These are phyloP conservation scores for Guyanaporus albipodus DNA, from an alignment of 768 basidiomycete species.

Conservation along the genomic window DNA sequence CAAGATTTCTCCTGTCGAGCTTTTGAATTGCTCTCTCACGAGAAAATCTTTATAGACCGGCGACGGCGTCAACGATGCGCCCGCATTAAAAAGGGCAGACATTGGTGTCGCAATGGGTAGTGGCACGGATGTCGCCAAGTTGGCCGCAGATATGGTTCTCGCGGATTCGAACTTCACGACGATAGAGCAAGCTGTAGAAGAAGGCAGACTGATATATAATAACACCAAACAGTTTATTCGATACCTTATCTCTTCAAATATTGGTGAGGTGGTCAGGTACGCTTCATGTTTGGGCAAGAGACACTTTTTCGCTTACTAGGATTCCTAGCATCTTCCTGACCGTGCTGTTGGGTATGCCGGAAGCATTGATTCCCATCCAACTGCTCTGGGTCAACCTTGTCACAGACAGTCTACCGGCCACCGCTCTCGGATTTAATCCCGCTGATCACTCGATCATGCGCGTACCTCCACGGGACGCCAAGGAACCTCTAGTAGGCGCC, in stretches of 20 bases:
- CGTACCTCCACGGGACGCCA: conserved; percentile 84
- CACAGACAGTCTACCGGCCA: conserved; percentile 94
- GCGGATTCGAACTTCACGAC: conserved; percentile 97
- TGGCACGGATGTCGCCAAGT: conserved; percentile 96
- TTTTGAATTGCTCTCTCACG: conserved; percentile 7
- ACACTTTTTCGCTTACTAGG: neutral
- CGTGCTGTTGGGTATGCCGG: conserved; percentile 98
- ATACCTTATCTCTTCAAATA: conserved; percentile 97
- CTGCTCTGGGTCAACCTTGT: conserved; percentile 98
- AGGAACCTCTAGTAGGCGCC: conserved; percentile 84
- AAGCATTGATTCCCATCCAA: conserved; percentile 96
- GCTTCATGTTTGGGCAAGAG: neutral
- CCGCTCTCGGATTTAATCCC: conserved; percentile 96
- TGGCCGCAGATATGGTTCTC: conserved; percentile 97
- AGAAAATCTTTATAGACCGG: conserved; percentile 62
- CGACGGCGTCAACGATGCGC: conserved; percentile 98
- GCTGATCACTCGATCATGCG: conserved; percentile 97
- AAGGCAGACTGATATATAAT: conserved; percentile 96
- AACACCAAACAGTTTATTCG: conserved; percentile 99
- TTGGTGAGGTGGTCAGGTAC: conserved; percentile 88
- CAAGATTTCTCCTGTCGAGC: conserved; percentile 28
- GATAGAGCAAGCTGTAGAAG: conserved; percentile 95
- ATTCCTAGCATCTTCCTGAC: conserved; percentile 84
- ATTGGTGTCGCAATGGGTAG: conserved; percentile 99
- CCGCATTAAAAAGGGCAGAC: conserved; percentile 93